phyloP scores from a whole-genome alignment of 306 rosid genomes.

The Luffa acutangula region DNA sequence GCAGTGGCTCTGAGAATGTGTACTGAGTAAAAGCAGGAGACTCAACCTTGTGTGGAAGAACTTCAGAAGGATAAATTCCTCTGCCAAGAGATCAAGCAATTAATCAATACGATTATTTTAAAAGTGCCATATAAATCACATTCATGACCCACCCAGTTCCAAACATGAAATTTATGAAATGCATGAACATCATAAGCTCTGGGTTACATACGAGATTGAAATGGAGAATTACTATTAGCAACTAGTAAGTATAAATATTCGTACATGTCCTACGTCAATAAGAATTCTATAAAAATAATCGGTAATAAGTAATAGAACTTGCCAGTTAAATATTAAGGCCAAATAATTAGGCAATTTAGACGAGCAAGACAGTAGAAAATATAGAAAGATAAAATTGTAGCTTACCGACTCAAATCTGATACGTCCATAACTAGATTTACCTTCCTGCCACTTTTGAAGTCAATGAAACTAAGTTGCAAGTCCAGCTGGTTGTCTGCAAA shows the following conservation, averaged over 20 bases:
- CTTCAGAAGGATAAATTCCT: constrained; percentile 63
- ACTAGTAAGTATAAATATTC: not conserved
- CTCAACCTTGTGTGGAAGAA: constrained; percentile 46
- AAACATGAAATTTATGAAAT: not conserved
- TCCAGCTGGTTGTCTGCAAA: constrained; percentile 60
- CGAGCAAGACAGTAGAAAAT: not conserved
- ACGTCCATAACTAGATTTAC: constrained; percentile 47
- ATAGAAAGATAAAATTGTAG: not conserved
- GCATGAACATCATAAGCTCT: not conserved
- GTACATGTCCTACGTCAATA: not conserved
- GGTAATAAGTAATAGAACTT: not conserved
- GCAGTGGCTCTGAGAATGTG: constrained; percentile 24
- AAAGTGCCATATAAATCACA: not conserved
- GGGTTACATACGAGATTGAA: not conserved
- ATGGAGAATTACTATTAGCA: not conserved
- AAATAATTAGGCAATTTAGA: not conserved
- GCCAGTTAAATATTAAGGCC: not conserved
- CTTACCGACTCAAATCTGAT: constrained; percentile 71
- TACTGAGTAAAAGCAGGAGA: constrained; percentile 19
- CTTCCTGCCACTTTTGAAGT: constrained; percentile 40
- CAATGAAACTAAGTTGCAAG: constrained; percentile 57
- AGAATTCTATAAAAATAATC: not conserved
- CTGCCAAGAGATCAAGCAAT: constrained; percentile 37
- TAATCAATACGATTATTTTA: constrained; percentile 15
- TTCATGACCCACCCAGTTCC: not conserved